Evolutionary conservation across 2,329 filamentous ascomycete genomes (phyloP).

Genomic region (Aspergillus pseudoglaucus): DNA sequence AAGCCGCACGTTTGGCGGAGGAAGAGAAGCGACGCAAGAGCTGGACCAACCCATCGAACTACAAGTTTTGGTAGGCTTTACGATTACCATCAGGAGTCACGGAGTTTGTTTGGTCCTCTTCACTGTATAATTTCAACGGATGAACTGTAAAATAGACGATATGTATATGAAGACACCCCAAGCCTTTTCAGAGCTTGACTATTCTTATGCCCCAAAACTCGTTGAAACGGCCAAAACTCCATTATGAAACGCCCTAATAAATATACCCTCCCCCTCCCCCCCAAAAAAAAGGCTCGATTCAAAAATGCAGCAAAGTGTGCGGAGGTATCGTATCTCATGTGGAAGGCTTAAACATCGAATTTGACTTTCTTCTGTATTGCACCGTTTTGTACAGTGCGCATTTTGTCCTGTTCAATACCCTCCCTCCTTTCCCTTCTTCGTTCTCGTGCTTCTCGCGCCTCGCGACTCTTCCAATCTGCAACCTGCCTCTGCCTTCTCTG

Average conservation of each 20-base stretch:
- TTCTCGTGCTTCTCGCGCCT: conserved; percentile 54
- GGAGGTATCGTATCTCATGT: neutral
- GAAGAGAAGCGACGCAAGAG: conserved; percentile 38
- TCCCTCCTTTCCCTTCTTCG: conserved; percentile 48
- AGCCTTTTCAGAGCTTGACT: conserved; percentile 4
- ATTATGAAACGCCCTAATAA: neutral
- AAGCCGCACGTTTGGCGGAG: conserved; percentile 29
- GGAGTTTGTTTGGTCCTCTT: conserved; percentile 24
- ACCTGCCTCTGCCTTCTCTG: conserved; percentile 54
- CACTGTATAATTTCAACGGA: conserved; percentile 15
- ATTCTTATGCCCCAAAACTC: conserved; percentile 7
- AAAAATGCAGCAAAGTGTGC: conserved; percentile 1
- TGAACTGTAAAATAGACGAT: conserved; percentile 16
- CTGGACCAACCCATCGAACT: conserved; percentile 39
- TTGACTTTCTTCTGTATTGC: conserved; percentile 36
- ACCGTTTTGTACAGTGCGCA: conserved; percentile 21
- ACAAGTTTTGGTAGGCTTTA: conserved; percentile 40
- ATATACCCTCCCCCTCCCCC: no score
- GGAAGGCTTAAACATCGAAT: conserved; percentile 27
- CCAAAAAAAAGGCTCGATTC: neutral
- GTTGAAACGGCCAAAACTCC: neutral
- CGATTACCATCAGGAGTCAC: conserved; percentile 19
- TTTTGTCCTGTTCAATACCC: conserved; percentile 19
- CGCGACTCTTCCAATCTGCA: conserved; percentile 52
- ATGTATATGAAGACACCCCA: conserved; percentile 3